These are phyloP conservation scores for Periconia sp. DNA, from an alignment of 2,329 filamentous ascomycete genomes.

Conservation along the genomic window DNA sequence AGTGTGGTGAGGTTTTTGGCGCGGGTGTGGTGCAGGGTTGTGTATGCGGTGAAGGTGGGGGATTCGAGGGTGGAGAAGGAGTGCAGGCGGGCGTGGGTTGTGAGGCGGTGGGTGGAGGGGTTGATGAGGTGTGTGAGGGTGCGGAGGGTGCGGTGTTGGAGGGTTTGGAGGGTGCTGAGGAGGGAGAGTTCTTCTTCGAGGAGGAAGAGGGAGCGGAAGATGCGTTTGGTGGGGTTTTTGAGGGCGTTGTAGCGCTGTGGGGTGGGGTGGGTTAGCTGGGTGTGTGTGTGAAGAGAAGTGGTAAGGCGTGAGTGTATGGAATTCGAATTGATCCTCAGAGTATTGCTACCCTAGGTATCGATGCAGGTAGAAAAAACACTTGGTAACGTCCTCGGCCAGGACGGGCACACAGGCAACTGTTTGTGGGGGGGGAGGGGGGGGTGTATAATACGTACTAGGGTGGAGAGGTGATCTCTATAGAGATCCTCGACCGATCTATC, in stretches of 20 bases:
- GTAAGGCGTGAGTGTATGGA: too few species aligned
- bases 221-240: conserved; percentile 5
- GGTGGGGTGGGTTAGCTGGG: background rate
- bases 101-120: conserved; percentile 1
- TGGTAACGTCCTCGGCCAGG: too few species aligned
- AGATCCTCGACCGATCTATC: background rate
- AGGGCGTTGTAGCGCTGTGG: conserved; percentile 2
- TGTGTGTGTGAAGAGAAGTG: too few species aligned
- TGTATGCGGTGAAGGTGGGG: background rate
- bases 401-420: too few species aligned
- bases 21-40: background rate
- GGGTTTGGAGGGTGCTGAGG: background rate
- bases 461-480: conserved; percentile 3
- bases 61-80: background rate
- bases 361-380: too few species aligned
- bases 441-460: conserved; percentile 1
- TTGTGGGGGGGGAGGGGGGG: too few species aligned
- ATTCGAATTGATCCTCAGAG: too few species aligned
- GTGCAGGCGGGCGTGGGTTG: background rate
- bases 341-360: too few species aligned
- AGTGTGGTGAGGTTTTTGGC: background rate
- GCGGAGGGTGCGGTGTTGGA: background rate
- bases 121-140: background rate
- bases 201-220: conserved; percentile 6
- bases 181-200: conserved; percentile 6